phyloP scores from a whole-genome alignment of 257 asterid species.

The Penstemon davidsonii region DNA sequence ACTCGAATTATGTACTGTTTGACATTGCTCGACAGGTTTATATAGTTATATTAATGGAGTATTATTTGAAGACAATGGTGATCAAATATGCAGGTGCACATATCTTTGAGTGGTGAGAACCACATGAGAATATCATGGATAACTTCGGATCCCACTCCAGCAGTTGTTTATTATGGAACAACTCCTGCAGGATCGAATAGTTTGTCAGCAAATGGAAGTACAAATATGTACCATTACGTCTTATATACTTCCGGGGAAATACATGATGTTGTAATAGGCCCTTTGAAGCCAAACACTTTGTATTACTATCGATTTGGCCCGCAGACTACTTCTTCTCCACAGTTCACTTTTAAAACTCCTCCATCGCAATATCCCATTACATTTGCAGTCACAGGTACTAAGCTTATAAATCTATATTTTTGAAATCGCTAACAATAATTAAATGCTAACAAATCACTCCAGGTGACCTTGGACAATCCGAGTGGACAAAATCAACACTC shows the following conservation, averaged over 20 bases:
- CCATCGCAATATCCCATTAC: constrained; percentile 51
- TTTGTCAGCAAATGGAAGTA: constrained; percentile 49
- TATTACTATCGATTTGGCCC: constrained; percentile 62
- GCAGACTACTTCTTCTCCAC: constrained; percentile 29
- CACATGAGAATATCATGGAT: constrained; percentile 73
- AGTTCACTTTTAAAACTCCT: constrained; percentile 60
- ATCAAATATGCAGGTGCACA: constrained; percentile 51
- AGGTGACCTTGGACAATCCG: constrained; percentile 89
- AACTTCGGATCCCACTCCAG: constrained; percentile 44
- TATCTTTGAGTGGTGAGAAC: constrained; percentile 54
- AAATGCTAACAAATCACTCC: constrained; percentile 4
- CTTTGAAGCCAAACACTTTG: constrained; percentile 52
- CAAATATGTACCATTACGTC: constrained; percentile 39
- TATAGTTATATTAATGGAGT: no score
- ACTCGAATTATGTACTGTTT: no score
- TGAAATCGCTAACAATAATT: no score
- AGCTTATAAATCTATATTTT: background rate
- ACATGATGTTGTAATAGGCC: constrained; percentile 72
- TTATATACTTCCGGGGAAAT: constrained; percentile 55
- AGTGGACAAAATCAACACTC: constrained; percentile 69
- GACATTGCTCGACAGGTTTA: no score
- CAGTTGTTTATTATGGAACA: constrained; percentile 58
- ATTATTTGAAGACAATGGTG: no score
- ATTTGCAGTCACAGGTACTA: constrained; percentile 54
- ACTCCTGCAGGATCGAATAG: constrained; percentile 40